Percentiles rank a stretch among this genome's conserved stretches.
These are phyloP conservation scores for Triticum monococcum DNA, from an alignment of 176 grass and related monocot species.

Conservation along the genomic window DNA sequence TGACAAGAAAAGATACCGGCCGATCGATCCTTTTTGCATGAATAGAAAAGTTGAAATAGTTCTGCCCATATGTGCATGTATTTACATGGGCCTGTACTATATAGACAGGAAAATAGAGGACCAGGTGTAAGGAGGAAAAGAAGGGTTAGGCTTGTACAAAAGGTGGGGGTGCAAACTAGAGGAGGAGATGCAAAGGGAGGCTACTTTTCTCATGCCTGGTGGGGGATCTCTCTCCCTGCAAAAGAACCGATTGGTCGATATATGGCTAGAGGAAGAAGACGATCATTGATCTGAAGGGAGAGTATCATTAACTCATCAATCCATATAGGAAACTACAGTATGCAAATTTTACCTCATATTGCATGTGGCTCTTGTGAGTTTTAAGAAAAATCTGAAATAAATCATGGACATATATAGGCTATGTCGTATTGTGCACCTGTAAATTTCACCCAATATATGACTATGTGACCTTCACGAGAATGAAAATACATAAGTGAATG, in stretches of 20 bases:
- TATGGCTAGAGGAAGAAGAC: neutral
- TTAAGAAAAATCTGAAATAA: neutral
- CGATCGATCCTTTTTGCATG: neutral
- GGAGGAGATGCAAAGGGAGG: constrained; percentile 38
- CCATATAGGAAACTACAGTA: no score
- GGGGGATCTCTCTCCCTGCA: neutral
- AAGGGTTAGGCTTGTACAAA: constrained; percentile 16
- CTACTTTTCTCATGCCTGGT: constrained; percentile 13
- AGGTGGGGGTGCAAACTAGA: constrained; percentile 25
- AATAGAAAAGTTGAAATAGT: neutral
- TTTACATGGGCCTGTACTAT: neutral
- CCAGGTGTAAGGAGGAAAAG: constrained; percentile 23
- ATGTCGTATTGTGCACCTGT: neutral
- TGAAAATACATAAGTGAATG: no score
- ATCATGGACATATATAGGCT: no score
- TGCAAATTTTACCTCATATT: neutral
- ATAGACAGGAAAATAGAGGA: constrained; percentile 12
- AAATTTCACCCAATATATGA: neutral
- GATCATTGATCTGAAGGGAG: neutral
- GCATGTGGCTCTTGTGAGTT: neutral
- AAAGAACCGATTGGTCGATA: neutral
- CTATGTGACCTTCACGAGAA: neutral
- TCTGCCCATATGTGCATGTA: neutral
- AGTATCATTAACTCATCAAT: neutral
- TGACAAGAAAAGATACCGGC: constrained; percentile 7